Percentiles rank a stretch among this genome's conserved stretches.
Evolutionary conservation across 352 stramenopile genomes (phyloP).

Genomic region (Phytophthora kernoviae): DNA sequence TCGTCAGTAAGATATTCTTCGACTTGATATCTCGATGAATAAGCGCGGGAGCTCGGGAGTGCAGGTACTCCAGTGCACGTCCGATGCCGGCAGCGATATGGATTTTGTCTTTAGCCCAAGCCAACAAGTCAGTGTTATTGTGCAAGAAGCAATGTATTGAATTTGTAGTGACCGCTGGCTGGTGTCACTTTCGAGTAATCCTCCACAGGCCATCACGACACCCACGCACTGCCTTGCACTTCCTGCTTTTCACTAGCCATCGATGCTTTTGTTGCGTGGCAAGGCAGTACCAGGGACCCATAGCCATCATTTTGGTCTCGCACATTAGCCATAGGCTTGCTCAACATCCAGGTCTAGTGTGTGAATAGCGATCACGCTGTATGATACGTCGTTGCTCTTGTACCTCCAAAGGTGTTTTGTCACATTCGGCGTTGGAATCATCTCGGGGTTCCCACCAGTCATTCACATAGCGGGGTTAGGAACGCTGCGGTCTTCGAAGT

Average conservation of each 20-base stretch:
- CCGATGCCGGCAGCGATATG: constrained; percentile 45
- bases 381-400: constrained; percentile 4
- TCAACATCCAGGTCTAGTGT: constrained; percentile 14
- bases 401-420: constrained; percentile 20
- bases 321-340: constrained; percentile 18
- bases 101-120: constrained; percentile 45
- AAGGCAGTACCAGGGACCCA: constrained; percentile 27
- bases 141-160: constrained; percentile 20
- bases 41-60: constrained; percentile 30
- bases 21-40: constrained; percentile 86
- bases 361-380: constrained; percentile 28
- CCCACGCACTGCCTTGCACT: constrained; percentile 16
- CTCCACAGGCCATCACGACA: constrained; percentile 17
- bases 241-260: constrained; percentile 4
- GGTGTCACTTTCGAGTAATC: constrained; percentile 5
- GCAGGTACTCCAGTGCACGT: constrained; percentile 40
- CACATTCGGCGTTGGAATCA: constrained; percentile 13
- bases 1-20: constrained; percentile 72
- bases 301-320: constrained; percentile 12
- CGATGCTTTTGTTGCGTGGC: not conserved
- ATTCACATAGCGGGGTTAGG: constrained; percentile 34
- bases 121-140: constrained; percentile 28
- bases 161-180: not conserved
- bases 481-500: not conserved
- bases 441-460: constrained; percentile 24